Base-by-base conservation (phyloP, 1,284 basidiomycete genomes). In the Ganoderma leucocontextum region DNA sequence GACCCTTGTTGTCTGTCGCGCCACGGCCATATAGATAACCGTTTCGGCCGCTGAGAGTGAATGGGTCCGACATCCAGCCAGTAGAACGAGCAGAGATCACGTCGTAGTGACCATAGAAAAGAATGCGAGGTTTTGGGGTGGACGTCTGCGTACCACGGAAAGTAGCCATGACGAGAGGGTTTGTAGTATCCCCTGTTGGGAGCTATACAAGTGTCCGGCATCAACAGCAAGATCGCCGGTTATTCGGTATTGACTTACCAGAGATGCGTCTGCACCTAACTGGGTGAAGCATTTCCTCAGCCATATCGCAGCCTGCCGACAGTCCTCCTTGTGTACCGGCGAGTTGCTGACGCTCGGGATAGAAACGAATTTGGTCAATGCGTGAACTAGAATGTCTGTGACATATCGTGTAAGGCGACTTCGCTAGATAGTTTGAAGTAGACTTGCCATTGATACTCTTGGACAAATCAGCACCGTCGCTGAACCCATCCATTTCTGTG, bases 21-120 rank as follows among this genome's bases (percentile, higher is more conserved):
- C 97, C 97, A 35, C 97, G 90, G 2, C 96, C 97, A 77, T 98
- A 98, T 0, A 99, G 85, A 77, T 96, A 97, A 0, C 97, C 97
- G 76, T 98, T 95, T 12, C 90, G 86, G 1, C 96, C 96, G 0
- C 88, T 89, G 67, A 99, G 82, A 7, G 83, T 85, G 82, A 96
- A 99, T 0, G 97, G 97, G 70, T 94, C 89, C 7, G 91, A 91
- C n/a, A 86, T 82, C 97, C 96, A 99, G 17, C 91, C 89, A 13
- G 87, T 83, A 4, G 83, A 79, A 1, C 89, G 90, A 0, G 95
- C 95, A 0, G 92, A 85, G 60, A 98, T 95, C 33, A 98, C 95
- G 75, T 98, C 96, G 80, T 98, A 98, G 78, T 98, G 96, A 2
- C 95, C 96, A 74, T 98, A 98, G 79, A 97, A 96, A 15, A 98